Conservation (phyloP, 1,139 yeast genomes). For the Saccharomyces hybrid region DNA sequence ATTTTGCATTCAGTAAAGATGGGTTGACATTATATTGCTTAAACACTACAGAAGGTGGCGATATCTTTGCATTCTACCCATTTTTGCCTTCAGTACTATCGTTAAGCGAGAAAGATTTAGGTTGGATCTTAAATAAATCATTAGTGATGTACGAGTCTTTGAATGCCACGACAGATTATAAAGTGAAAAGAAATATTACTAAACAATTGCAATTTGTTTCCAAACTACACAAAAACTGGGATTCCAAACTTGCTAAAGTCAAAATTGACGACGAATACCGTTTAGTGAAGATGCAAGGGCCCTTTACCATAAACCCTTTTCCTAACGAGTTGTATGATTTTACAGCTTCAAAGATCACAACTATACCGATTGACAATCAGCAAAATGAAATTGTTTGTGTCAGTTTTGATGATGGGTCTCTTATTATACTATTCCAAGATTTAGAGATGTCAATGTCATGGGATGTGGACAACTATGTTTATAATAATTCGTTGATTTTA, state of each 20-base stretch:
- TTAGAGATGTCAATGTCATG: conserved; percentile 26
- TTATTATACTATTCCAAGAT: conserved; percentile 23
- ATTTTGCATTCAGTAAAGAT: conserved; percentile 41
- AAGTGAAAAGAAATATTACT: conserved; percentile 20
- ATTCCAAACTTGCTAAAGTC: not conserved
- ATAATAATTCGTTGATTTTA: conserved; percentile 20
- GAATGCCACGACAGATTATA: conserved; percentile 11
- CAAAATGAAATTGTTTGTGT: conserved; percentile 18
- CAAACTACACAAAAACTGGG: conserved; percentile 13
- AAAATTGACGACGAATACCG: conserved; percentile 14
- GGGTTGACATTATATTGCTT: conserved; percentile 42
- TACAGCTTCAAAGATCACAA: conserved; percentile 34
- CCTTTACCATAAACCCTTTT: conserved; percentile 43
- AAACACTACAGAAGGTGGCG: conserved; percentile 41
- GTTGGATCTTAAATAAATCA: conserved; percentile 38
- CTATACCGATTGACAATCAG: conserved; percentile 26
- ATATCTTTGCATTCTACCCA: conserved; percentile 48
- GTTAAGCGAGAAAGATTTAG: conserved; percentile 32
- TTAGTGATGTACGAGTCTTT: conserved; percentile 28
- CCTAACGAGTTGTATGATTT: conserved; percentile 41
- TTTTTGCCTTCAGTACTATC: conserved; percentile 41
- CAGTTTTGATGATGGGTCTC: conserved; percentile 21
- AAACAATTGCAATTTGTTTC: conserved; percentile 30
- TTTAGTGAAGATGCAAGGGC: conserved; percentile 39
- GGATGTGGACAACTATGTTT: conserved; percentile 15